Evolutionary conservation across 768 basidiomycete genomes (phyloP), one percentile per base, ranked within the genome.

Genomic region (Leccinum subgranulosum): DNA sequence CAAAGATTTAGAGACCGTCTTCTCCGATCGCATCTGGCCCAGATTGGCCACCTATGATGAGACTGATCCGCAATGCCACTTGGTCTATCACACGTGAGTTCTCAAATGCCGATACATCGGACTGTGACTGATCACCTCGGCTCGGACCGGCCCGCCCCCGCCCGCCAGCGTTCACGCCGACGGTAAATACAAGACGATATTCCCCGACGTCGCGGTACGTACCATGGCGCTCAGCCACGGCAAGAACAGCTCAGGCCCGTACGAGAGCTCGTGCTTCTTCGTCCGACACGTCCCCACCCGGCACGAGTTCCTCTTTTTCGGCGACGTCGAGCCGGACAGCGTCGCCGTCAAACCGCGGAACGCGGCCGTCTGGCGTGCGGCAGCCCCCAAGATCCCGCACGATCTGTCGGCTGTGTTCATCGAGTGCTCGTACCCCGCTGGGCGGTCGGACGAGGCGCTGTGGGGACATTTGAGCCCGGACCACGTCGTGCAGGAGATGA

Each of bases 261-360:
- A 97, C 73, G 80, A 86, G 15, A 90, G 90, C 14, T 76, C 88
- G 1, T 96, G 94, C 15, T 95, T 90, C 76, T 96, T 96, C 71
- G 72, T 98, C 64, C 83, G 85, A 14, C 82, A 89, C 62, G 79
- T 90, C 52, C 73, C 79, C 17, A 78, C 80, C 33, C 71, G 70
- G 1, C 79, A 76, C 49, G 91, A 96, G 70, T 86, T 98, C 62
- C 77, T 98, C 36, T 98, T 98, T 74, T 96, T 97, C 64, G 96
- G 96, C 1, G 94, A 96, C 72, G 87, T 97, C 58, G 92, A 95
- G 66, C 91, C 92, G 9, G 92, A 95, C 74, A 81, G 82, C 51
- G 64, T 94, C 49, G 79, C 89, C 6, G n/a, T 66, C 15, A 71
- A 74, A 14, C 87, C 87, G 5, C 79, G 76, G 51, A 95, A 86